Evolutionary conservation across 768 basidiomycete species (phyloP), one percentile per base, ranked within the genome.

Genomic region (Leccinum truebloodii): DNA sequence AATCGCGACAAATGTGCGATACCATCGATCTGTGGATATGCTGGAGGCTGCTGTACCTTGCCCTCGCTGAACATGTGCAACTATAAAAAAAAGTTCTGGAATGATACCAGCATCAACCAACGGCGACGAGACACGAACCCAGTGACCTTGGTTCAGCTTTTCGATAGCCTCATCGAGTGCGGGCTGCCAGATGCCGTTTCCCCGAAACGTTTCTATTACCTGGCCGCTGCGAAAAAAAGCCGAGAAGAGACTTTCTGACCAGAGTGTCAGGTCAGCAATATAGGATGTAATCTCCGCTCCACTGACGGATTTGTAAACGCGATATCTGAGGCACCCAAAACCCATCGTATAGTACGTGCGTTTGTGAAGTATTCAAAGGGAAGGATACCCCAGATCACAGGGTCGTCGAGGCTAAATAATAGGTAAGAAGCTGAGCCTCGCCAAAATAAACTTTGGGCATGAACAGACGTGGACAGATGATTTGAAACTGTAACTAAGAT

Each of bases 51-150:
- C 68, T 90, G 89, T 52, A 97, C 84, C 67, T 89, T 91, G 24
- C 95, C 94, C 75, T 97, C 95, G 4, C 91, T 83, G 65, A 92
- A 98, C 35, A 97, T 80, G 68, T 98, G 95, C 18, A 98, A 80
- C 95, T 96, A 56, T 49, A n/a, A 37, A 35, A 34, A 32, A 32
- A 46, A 37, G 6, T 4, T 4, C 16, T 2, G 22, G 35, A 14
- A 56, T 41, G 61, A 54, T 30, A 51, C 30, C 32, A 54, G 60
- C 57, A 44, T 55, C 30, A 35, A 52, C 44, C 58, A 24, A 24
- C 9, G 10, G 20, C 18, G 48, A 60, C 39, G 32, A 30, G 22
- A 24, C 18, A 79, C 86, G 55, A 67, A 96, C 95, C 95, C 95
- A 98, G 54, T 81, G 82, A 20, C 95, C 95, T 51, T 81, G 73